A percentile compares a stretch with the other conserved stretches of the same genome.
phyloP scores from a whole-genome alignment of 306 rosid genomes.

The Begonia fuchsioides region DNA sequence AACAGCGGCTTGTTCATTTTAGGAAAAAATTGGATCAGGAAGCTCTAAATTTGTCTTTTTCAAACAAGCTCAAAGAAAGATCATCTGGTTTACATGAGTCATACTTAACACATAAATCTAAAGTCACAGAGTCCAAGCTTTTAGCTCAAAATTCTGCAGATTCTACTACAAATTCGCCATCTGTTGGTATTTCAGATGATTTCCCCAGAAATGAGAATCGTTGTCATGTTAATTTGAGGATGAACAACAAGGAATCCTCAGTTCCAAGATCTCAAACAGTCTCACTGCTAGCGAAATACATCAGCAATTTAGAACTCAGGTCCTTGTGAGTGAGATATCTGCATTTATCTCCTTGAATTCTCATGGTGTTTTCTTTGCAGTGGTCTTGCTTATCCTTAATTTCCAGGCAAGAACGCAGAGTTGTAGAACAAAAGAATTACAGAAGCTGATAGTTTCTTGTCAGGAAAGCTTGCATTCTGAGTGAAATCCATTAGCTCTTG shows the following conservation, averaged over 20 bases:
- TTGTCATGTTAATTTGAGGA: constrained; percentile 7
- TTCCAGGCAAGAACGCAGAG: constrained; percentile 1
- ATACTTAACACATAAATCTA: constrained; percentile 16
- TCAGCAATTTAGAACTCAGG: too few species aligned
- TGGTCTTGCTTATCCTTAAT: constrained; percentile 20
- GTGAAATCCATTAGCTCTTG: constrained; percentile 64
- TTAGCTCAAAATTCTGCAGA: constrained; percentile 21
- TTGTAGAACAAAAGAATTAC: too few species aligned
- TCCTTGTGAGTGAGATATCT: too few species aligned
- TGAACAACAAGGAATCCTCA: constrained; percentile 23
- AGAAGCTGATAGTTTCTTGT: constrained; percentile 16
- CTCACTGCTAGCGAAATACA: neutral
- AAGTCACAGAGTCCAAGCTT: constrained; percentile 17
- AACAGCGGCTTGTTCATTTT: constrained; percentile 61
- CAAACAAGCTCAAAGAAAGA: constrained; percentile 38
- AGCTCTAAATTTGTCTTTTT: constrained; percentile 57
- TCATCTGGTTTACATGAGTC: constrained; percentile 17
- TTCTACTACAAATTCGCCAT: constrained; percentile 6
- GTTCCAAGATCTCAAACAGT: constrained; percentile 13
- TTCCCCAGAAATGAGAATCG: constrained; percentile 45
- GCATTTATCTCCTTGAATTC: too few species aligned
- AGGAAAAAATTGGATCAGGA: constrained; percentile 70
- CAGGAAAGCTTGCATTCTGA: constrained; percentile 98
- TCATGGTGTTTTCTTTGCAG: too few species aligned
- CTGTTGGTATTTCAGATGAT: constrained; percentile 28